phyloP scores from a whole-genome alignment of 108 stramenopile species.

The Nannochloropsis gaditana region DNA sequence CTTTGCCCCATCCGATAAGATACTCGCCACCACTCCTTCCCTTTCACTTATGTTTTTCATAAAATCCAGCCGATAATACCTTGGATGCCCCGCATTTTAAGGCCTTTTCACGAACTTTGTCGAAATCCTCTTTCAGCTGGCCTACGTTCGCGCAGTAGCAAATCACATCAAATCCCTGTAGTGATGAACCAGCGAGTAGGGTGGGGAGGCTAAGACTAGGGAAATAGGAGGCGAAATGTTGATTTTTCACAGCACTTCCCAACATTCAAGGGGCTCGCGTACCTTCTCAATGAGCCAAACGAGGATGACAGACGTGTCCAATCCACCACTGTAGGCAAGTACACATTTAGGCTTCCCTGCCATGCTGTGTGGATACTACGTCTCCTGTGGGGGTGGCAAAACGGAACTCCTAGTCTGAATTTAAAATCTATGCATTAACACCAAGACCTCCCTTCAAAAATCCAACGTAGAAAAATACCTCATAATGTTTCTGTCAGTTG shows the following conservation, averaged over 20 bases:
- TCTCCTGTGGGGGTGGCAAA: too few species aligned
- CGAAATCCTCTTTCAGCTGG: constrained; percentile 53
- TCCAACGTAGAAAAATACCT: too few species aligned
- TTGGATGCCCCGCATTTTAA: constrained; percentile 47
- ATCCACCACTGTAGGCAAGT: constrained; percentile 69
- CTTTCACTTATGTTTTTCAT: constrained; percentile 71
- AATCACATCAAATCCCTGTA: constrained; percentile 86
- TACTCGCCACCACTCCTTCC: neutral
- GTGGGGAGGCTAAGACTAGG: constrained; percentile 19
- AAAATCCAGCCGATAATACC: constrained; percentile 49
- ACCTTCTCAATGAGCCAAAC: constrained; percentile 90
- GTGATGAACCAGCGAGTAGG: neutral
- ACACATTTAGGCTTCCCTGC: constrained; percentile 38
- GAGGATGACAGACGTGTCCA: constrained; percentile 96
- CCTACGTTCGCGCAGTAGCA: constrained; percentile 62
- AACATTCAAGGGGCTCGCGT: neutral
- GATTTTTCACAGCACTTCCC: too few species aligned
- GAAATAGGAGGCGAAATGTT: too few species aligned
- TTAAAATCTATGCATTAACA: too few species aligned
- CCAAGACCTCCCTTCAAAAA: too few species aligned
- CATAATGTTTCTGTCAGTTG: too few species aligned
- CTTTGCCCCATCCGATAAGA: neutral
- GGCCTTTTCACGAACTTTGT: constrained; percentile 49
- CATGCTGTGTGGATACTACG: neutral
- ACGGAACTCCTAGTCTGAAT: too few species aligned